Evolutionary conservation across 2,329 filamentous ascomycete species (phyloP), one percentile per base, ranked within the genome.

Genomic region (Penicillium frequentans): DNA sequence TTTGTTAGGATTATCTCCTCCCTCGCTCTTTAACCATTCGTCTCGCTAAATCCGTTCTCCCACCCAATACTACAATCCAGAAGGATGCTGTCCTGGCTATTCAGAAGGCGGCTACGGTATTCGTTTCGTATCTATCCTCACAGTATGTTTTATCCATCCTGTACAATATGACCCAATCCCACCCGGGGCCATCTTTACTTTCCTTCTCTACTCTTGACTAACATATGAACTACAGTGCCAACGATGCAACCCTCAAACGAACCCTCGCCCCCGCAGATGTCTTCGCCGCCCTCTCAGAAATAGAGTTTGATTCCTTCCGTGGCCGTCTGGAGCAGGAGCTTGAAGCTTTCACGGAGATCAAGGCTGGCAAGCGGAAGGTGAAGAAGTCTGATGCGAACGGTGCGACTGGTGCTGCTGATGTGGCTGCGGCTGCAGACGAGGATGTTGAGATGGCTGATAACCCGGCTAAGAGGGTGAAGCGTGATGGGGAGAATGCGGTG

Each of bases 81-180:
- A 87, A 86, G 72, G 86, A 88, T 73, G 86, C 86, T 11, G 74
- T 87, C 4, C 74, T 86, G 16, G 86, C 86, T 8, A 81, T 88
- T 59, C 83, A 84, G 50, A 88, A 87, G 68, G 84, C 84, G 59
- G 85, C 86, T 27, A 88, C 86, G 4, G 86, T 88, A 4, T 88
- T 88, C 70, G 82, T 88, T 19, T 87, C 83, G 58, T 87, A 87
- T 69, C 74, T 87, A 48, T 82, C 84, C 56, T 81, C 82, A 55
- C 79, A 82, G 84, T 86, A 78, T 58, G 82, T 19, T 39, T 39
- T 10, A 2, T 6, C 7, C 8, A 19, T 39, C 9, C 16, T 1
- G 19, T 39, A 9, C 16, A 9, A 39, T 19, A 3, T 19, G 8
- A n/a, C n/a, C 35, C 2, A 39, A 39, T 19, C 16, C n/a, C 35